Conservation (phyloP, 306 rosid species). For the Carpinus fangiana region DNA sequence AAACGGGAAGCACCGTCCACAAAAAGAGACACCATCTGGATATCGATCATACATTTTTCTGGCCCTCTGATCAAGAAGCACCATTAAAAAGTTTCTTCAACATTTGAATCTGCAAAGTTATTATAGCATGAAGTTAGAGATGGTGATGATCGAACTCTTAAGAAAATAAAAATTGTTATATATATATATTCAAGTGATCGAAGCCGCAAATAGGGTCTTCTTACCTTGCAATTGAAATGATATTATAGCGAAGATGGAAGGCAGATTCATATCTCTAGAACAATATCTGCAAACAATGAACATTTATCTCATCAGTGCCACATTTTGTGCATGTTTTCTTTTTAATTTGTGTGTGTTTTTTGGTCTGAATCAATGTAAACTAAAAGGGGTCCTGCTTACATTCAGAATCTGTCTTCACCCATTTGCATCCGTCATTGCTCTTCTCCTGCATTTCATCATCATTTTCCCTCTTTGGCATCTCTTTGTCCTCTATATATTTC, state of each 20-base stretch:
- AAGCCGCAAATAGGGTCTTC: constrained; percentile 24
- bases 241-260: constrained; percentile 13
- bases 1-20: constrained; percentile 33
- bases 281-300: constrained; percentile 72
- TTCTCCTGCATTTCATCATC: constrained; percentile 45
- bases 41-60: constrained; percentile 17
- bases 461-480: constrained; percentile 36
- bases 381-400: constrained; percentile 50
- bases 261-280: constrained; percentile 75
- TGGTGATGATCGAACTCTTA: too few species aligned
- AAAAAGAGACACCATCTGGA: constrained; percentile 39
- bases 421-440: constrained; percentile 63
- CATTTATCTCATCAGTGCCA: constrained; percentile 18
- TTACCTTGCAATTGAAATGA: constrained; percentile 35
- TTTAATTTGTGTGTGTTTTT: not conserved
- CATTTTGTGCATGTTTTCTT: not conserved
- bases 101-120: constrained; percentile 31
- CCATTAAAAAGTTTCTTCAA: not conserved
- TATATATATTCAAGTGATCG: not conserved
- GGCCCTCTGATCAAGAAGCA: constrained; percentile 6
- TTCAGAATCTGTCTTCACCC: constrained; percentile 99
- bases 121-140: constrained; percentile 8
- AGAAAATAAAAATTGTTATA: not conserved
- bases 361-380: not conserved
- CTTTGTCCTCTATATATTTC: constrained; percentile 61